Base-by-base conservation (phyloP, 169 alveolate genomes). In the Sarcocystis neurona region DNA sequence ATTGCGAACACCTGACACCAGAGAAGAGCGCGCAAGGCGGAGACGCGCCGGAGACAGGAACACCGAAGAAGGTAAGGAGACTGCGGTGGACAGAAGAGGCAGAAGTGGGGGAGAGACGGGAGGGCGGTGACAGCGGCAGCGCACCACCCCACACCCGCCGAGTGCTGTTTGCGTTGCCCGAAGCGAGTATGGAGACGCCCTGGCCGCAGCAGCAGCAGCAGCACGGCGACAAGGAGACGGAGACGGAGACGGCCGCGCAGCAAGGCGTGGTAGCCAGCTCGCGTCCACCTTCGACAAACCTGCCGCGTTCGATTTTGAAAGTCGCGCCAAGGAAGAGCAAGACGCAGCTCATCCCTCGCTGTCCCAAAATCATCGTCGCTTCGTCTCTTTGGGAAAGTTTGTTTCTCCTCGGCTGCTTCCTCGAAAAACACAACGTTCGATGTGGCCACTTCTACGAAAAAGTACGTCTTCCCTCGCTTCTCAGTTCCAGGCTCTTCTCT, bases 371-470 rank as follows among this genome's bases (percentile, higher is more conserved):
- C 43, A 79, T 89, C 23, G 92, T 89, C 44, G 89, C 86, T 2
- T 63, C 92, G 18, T 89, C 92, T 27, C 78, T 77, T 12, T 89
- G 92, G 92, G 87, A 75, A 85, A 53, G 70, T 32, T 78, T 89
- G 5, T 89, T 89, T 39, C 79, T 89, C 43, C 85, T 89, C 20
- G 92, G 92, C 27, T 70, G 70, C 1, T 89, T 89, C 63, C 70
- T 89, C 74, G 90, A 89, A 58, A 89, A 84, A 66, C 87, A 84
- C 66, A 5, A 70, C 46, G 68, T 89, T 32, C 43, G 58, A 20
- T 89, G 92, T n/a, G 88, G 89, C 8, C 66, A 79, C 72, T 89
- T 89, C 46, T 79, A 72, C n/a, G 92, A 89, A n/a, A 72, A 72
- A 53, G 82, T 72, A 32, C 10, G 46, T 37, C 34, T 10, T 10